Base-by-base conservation (phyloP, 2,329 filamentous ascomycete genomes). In the Trichophyton rubrum region DNA sequence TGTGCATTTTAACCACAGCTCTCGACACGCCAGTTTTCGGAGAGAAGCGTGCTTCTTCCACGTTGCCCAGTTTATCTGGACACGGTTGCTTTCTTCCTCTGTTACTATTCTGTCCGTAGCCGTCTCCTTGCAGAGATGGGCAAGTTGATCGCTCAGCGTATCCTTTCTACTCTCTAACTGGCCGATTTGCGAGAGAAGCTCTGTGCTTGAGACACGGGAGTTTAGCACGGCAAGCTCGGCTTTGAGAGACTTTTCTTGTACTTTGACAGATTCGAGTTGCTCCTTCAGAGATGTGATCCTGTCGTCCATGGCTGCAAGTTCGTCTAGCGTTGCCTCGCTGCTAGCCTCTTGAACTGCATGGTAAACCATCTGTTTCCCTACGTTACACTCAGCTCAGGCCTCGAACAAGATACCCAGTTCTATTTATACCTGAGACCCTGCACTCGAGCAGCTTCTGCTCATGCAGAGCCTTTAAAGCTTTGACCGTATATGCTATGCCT, bases 301-400 rank as follows among this genome's bases (percentile, higher is more conserved):
- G n/a, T 71, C 65, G 60, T 82, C 78, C 65, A 84, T 75, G 15
- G 72, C 70, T 45, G 75, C 72, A 47, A 84, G 75, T 53, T 78
- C 70, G 60, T 80, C 77, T 6, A 79, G 73, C 1, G 76, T 76
- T 51, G 72, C 70, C 27, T 77, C 74, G 45, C 82, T 77, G 13
- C 75, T 70, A 41, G 79, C 73, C 60, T 81, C 76, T 76, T 85
- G 72, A 20, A 76, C 61, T 40, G 78, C 75, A 69, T 85, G 83
- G 68, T 85, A 85, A 62, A 85, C 82, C 43, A 78, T 74, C 66
- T 85, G 82, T 71, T 85, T 85, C 20, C 83, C 82, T 82, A 63
- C 0, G 6, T 17, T 33, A 30, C n/a, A 53, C 13, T 35, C 17
- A 33, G 20, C 24, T n/a, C n/a, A 59, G 35, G 22, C 24, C 30